These are phyloP conservation scores for Pleurotus ostreatus DNA, from an alignment of 768 basidiomycete species.

Conservation along the genomic window DNA sequence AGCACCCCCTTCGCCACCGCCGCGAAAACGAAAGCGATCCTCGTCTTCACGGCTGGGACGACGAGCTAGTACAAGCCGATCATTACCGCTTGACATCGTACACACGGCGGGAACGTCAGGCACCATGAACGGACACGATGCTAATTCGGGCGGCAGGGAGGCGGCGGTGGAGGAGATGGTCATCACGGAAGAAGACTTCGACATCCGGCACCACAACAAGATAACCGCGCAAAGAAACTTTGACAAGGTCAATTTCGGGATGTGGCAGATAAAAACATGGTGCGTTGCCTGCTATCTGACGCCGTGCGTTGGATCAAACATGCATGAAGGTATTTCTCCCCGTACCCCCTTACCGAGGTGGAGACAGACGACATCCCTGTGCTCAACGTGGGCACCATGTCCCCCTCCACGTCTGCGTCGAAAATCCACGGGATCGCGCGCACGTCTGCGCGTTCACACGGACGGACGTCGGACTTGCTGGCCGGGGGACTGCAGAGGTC, in stretches of 20 bases:
- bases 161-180: conserved; percentile 23
- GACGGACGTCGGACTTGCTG: conserved; percentile 70
- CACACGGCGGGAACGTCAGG: neutral
- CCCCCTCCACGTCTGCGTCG: conserved; percentile 17
- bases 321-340: conserved; percentile 80
- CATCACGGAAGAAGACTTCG: conserved; percentile 69
- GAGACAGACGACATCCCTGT: conserved; percentile 50
- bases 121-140: neutral
- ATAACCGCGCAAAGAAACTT: conserved; percentile 76
- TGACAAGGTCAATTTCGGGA: conserved; percentile 80
- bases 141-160: neutral
- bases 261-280: conserved; percentile 89
- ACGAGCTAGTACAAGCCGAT: neutral
- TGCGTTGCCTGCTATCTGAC: conserved; percentile 28
- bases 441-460: conserved; percentile 54
- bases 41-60: neutral
- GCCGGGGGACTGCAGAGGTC: conserved; percentile 57
- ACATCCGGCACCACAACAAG: conserved; percentile 63
- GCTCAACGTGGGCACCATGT: conserved; percentile 12
- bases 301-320: neutral
- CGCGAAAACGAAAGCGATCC: conserved; percentile 24
- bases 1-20: conserved; percentile 17
- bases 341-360: conserved; percentile 75
- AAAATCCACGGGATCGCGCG: conserved; percentile 50
- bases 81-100: neutral